Percentiles rank a stretch among this genome's conserved stretches.
Conservation (phyloP, 106 monocot species). For the Platanthera zijinensis region DNA sequence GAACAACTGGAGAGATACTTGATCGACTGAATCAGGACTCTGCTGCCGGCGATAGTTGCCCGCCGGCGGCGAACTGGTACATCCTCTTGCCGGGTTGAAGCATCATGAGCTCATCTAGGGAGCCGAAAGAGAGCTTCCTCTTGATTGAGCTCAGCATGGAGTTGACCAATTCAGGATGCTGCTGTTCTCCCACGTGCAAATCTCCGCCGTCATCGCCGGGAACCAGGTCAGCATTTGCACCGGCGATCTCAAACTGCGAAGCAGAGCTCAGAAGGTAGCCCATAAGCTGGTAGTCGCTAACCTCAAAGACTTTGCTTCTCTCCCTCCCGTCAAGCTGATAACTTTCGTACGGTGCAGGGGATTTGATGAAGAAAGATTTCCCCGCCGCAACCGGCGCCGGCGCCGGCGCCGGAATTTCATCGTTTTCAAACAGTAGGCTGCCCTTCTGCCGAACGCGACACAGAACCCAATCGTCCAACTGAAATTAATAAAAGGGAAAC, state of each 20-base stretch:
- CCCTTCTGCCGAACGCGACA: constrained; percentile 31
- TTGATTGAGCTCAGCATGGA: constrained; percentile 25
- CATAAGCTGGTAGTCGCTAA: constrained; percentile 9
- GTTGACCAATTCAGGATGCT: not conserved
- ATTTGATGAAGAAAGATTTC: not conserved
- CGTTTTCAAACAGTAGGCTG: not conserved
- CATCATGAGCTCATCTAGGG: constrained; percentile 30
- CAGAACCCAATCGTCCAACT: constrained; percentile 26
- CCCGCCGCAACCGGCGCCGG: not conserved
- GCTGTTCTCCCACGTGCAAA: not conserved
- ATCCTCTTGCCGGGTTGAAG: not conserved
- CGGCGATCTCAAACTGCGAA: not conserved
- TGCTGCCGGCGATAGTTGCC: not conserved
- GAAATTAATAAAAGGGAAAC: not conserved
- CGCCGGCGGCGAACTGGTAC: not conserved
- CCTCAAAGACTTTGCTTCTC: not conserved
- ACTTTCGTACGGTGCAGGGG: not conserved
- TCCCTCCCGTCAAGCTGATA: not conserved
- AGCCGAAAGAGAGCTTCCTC: constrained; percentile 25
- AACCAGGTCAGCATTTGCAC: not conserved
- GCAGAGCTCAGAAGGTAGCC: constrained; percentile 3
- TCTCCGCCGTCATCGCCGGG: not conserved
- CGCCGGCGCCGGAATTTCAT: not conserved
- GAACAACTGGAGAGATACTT: not conserved
- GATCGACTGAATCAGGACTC: not conserved